Base-by-base conservation (phyloP, 1,139 yeast genomes). In the Suzukiozyma palmioleophila region DNA sequence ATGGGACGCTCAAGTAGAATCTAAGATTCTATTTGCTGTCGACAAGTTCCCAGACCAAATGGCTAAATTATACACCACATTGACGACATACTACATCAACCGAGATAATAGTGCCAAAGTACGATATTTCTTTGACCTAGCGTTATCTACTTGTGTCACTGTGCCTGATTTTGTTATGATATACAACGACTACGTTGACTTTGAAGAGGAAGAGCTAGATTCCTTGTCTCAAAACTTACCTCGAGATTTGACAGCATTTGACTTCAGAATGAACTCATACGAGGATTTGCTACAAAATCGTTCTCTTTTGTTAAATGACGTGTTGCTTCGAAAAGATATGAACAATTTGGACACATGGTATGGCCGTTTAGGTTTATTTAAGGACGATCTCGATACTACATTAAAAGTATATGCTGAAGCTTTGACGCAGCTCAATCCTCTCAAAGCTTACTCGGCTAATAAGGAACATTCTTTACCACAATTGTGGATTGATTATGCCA, bases 401-500 rank as follows among this genome's bases (percentile, higher is more conserved):
- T 69, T 84, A 18, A 67, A 72, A 31, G 75, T 87, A 0, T 86
- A 74, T 56, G 81, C 82, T 0, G 62, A 74, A 26, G 95, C 96
- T 0, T 69, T 89, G 15, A 66, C 76, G n/a, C 64, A 75, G 1
- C 77, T 89, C 11, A 77, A 83, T 46, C 92, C 95, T 0, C 61
- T 73, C 16, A 73, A 70, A 42, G 79, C 81, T 0, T 55, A 54
- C 30, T 58, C 68, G 0, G 32, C 45, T n/a, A 44, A 42, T 52
- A 30, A 56, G 56, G 13, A 63, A 41, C 33, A 66, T 56, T 38
- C 73, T 1, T 56, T 83, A 8, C 71, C 79, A 0, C 60, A 72
- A 29, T 54, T 89, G 9, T 90, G 97, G 96, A 64, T 76, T 9
- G 62, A 69, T 10, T 89, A 86, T 57, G 85, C 95, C 1, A 60